Base-by-base conservation (phyloP, 2,329 filamentous ascomycete genomes). In the Mycosphaerella sp. region DNA sequence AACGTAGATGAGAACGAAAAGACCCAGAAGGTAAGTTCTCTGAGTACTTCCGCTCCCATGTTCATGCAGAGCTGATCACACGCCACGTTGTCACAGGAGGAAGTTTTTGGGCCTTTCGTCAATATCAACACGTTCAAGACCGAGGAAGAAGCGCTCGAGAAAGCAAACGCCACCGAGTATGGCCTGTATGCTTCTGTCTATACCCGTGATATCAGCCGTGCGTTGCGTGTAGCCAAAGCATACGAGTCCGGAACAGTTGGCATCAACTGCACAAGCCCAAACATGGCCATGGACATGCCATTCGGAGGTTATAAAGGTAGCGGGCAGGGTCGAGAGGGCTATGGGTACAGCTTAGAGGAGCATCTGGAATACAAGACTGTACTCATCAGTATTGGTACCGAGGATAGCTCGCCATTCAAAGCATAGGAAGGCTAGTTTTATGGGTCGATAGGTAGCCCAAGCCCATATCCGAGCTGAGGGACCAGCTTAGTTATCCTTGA, bases 241-340 rank as follows among this genome's bases (percentile, higher is more conserved):
- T 64, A 74, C 17, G 71, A 75, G 56, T 64, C 69, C 34, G 72
- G 72, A 8, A 71, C 66, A 7, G 67, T 74, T 0, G 70, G 68
- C 7, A 65, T 74, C 10, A 74, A 74, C 36, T 72, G 71, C 58
- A 72, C 71, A 56, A 48, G 67, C 68, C 69, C 60, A 63, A 62
- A 61, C 1, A 64, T 57, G 10, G 66, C 55, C 6, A 54, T 56
- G 2, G 71, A 72, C 50, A 70, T 72, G 64, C 71, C 71, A 0
- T 74, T 74, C 57, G 73, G 72, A 38, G 73, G 73, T 0, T 72
- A 70, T 58, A 74, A 74, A 52, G 63, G 63, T 1, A 66, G 62
- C 23, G 71, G 70, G 1, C 59, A 61, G 49, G 54, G 54, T 0
- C 26, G 57, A 11, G 58, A 62, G 42, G 59, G 61, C 5, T 48